Evolutionary conservation across 352 stramenopile genomes (phyloP), one percentile per base, ranked within the genome.

Genomic region (Phytophthora boehmeriae): DNA sequence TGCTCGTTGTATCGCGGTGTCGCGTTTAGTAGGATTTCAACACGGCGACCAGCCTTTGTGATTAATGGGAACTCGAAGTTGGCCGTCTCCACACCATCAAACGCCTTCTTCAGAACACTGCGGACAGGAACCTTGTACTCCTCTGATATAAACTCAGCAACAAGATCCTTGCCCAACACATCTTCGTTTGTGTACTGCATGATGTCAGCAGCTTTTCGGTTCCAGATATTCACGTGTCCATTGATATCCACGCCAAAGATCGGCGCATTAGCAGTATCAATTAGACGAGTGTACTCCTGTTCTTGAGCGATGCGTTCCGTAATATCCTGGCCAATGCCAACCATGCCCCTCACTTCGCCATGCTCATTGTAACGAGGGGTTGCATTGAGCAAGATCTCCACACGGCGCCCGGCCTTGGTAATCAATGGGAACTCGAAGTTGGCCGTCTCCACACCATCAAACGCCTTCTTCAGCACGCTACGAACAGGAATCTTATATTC

Each of bases 181-280:
- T 93, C 81, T n/a, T 75, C 53, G 0, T 63, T 68, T 3, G 72
- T 70, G 50, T 90, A 91, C 46, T 90, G 83, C 23, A 82, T 93
- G 23, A 88, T 78, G 25, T 86, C 66, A 0, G 66, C 70, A 52
- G 73, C 82, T 49, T 87, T 86, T 5, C 78, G 58, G 54, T 92
- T 89, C 74, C 79, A 86, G 20, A 87, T 85, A 17, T 88, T 87
- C 5, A 88, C 77, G 2, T 54, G 43, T 13, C 83, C 75, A 56
- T 62, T 43, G 14, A 62, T 51, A 48, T 96, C 83, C 2, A 96
- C 80, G 20, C 87, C 89, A 41, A 97, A 95, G 22, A 96, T 96
- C 11, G 88, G 84, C 3, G 86, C 81, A 41, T 97, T 96, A 0
- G 83, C 80, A 6, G 68, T 88, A 27, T 92, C 80, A 28, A 92